Conservation (phyloP, 139 green algal genomes). For the Helicosporidium sp. region DNA sequence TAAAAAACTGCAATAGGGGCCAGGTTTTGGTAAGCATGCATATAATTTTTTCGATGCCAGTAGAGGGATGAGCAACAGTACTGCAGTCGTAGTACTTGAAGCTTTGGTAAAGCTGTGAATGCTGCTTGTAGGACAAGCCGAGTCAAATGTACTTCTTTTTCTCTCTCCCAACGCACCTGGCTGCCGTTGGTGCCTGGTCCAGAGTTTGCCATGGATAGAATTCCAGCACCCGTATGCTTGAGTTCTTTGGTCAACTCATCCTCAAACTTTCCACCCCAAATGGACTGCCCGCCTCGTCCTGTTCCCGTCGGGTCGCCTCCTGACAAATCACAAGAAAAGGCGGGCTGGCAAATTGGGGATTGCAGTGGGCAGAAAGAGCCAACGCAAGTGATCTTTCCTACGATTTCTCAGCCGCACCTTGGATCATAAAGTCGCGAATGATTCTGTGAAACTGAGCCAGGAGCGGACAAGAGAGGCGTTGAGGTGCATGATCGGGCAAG, state of each 20-base stretch:
- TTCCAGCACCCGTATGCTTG: slow-evolving; percentile 65
- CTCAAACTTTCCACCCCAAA: slow-evolving; percentile 67
- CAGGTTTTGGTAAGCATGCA: too few relatives aligned
- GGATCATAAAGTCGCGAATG: slow-evolving; percentile 84
- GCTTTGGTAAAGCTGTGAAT: too few relatives aligned
- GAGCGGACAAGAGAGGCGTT: background rate
- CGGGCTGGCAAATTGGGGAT: too few relatives aligned
- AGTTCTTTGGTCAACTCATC: slow-evolving; percentile 67
- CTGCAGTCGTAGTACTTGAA: too few relatives aligned
- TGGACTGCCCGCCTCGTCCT: slow-evolving; percentile 66
- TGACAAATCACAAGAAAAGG: too few relatives aligned
- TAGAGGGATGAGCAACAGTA: too few relatives aligned
- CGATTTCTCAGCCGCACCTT: too few relatives aligned
- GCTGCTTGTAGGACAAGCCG: slow-evolving; percentile 2
- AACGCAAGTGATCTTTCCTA: too few relatives aligned
- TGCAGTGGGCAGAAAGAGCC: too few relatives aligned
- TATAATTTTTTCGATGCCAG: too few relatives aligned
- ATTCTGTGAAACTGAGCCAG: slow-evolving; percentile 42
- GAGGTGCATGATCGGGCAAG: background rate
- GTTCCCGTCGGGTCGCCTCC: slow-evolving; percentile 88
- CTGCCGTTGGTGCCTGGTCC: slow-evolving; percentile 64
- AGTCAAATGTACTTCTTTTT: background rate
- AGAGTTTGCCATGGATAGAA: slow-evolving; percentile 72
- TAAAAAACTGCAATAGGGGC: slow-evolving; percentile 82
- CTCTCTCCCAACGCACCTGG: slow-evolving; percentile 47